Evolutionary conservation across 768 basidiomycete genomes (phyloP), one percentile per base, ranked within the genome.

Genomic region (Phylloporus arenicola): DNA sequence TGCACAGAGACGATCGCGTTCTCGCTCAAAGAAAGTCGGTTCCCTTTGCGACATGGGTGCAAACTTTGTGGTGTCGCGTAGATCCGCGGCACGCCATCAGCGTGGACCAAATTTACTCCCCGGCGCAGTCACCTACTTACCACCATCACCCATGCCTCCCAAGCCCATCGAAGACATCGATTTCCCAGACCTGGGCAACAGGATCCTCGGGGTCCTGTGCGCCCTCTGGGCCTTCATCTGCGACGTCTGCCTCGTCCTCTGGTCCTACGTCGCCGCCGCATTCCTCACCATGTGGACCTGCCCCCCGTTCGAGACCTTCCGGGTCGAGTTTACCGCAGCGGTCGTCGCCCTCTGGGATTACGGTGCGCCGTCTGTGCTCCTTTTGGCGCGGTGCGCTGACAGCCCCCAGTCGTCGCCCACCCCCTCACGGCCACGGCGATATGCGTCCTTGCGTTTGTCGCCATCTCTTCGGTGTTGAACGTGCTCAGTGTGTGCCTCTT

Each of bases 11-110:
- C 78, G 77, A 50, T 91, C 84, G 55, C 89, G 81, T 60, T 93
- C 90, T 52, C 78, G 78, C 33, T 91, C 87, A 51, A 92, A 92
- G 68, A 87, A 91, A 0, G 80, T 67, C 2, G 65, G 59, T 22
- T 82, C 82, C 48, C 48, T 51, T 47, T 68, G 66, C 6, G 64
- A 68, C 66, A 68, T 63, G 44, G 45, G 24, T 14, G 2, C 17
- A 20, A 27, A 30, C 11, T 30, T 12, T 9, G 12, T 12, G 29
- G 29, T 31, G 30, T 13, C 30, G 30, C 30, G 30, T 31, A 13
- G 30, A 31, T 13, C 12, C 30, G 29, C 4, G 11, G 29, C 29
- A 30, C 29, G 11, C 11, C 9, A 30, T 30, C 29, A 30, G 29
- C 29, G 29, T 12, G 29, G 29, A 11, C 29, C 29, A 30, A 30